Conservation (phyloP, 2,329 filamentous ascomycete genomes). For the Alternaria sp. region DNA sequence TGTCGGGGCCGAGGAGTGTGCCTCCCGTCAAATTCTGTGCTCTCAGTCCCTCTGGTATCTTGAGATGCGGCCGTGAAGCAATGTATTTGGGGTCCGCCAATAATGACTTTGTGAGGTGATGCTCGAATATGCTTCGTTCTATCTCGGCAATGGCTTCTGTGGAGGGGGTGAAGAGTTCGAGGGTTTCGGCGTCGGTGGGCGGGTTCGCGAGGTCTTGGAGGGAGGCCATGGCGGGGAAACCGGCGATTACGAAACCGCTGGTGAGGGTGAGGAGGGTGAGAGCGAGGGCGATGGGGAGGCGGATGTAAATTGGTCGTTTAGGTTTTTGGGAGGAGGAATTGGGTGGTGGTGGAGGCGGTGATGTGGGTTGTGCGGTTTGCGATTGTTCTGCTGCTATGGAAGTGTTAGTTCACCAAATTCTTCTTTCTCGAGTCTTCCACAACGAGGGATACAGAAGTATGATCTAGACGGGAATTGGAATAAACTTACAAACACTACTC, state of each 20-base stretch:
- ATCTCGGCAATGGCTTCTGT: constrained; percentile 61
- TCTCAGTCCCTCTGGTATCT: constrained; percentile 75
- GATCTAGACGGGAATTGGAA: neutral
- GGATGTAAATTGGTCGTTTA: constrained; percentile 35
- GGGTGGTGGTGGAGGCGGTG: constrained; percentile 10
- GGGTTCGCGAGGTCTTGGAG: constrained; percentile 59
- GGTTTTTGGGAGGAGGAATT: neutral
- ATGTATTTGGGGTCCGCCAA: constrained; percentile 69
- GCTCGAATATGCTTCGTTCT: constrained; percentile 75
- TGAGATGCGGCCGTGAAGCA: constrained; percentile 85
- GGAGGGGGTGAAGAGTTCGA: constrained; percentile 68
- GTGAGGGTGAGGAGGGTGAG: constrained; percentile 56
- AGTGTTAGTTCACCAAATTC: neutral
- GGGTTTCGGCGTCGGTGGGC: constrained; percentile 74
- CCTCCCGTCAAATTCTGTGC: constrained; percentile 81
- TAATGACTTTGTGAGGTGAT: constrained; percentile 74
- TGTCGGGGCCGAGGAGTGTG: constrained; percentile 75
- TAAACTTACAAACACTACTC: constrained; percentile 26
- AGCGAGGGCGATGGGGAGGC: constrained; percentile 55
- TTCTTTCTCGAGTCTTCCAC: neutral
- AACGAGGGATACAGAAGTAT: neutral
- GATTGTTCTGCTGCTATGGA: neutral
- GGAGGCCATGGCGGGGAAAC: constrained; percentile 59
- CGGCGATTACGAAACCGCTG: constrained; percentile 65
- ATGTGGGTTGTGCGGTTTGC: constrained; percentile 7